These are phyloP conservation scores for Ramichloridium luteum DNA, from an alignment of 2,329 filamentous ascomycete species.

Conservation along the genomic window DNA sequence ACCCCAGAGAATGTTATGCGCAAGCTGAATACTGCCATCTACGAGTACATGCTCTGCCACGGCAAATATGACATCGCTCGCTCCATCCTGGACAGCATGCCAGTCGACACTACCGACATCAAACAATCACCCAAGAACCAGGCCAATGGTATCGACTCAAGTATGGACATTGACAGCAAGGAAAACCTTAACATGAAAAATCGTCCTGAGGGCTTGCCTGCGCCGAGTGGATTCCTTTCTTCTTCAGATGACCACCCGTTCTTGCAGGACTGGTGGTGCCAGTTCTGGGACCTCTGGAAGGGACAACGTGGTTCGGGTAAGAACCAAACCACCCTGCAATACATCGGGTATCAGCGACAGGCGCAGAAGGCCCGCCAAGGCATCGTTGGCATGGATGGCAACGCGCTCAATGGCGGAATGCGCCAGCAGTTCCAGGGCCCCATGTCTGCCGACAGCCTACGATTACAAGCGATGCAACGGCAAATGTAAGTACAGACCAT, in stretches of 20 bases:
- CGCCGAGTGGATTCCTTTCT: constrained; percentile 52
- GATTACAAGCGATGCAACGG: constrained; percentile 5
- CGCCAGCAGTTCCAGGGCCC: not conserved
- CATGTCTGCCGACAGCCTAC: not conserved
- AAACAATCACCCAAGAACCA: constrained; percentile 53
- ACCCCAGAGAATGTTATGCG: constrained; percentile 40
- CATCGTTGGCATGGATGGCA: constrained; percentile 55
- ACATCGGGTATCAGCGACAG: constrained; percentile 50
- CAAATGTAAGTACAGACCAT: constrained; percentile 1
- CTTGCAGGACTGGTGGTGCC: constrained; percentile 91
- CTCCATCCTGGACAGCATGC: constrained; percentile 45
- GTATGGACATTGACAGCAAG: constrained; percentile 70
- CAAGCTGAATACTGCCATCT: constrained; percentile 72
- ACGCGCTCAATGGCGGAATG: constrained; percentile 27
- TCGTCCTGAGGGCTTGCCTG: constrained; percentile 67
- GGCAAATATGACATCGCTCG: constrained; percentile 75
- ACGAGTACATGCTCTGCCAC: constrained; percentile 81
- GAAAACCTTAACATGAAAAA: constrained; percentile 56
- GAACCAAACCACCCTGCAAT: constrained; percentile 21
- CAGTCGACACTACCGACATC: constrained; percentile 30
- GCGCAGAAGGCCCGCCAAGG: constrained; percentile 56
- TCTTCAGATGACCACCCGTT: constrained; percentile 63
- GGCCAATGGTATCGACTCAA: constrained; percentile 55
- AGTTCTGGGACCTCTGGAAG: constrained; percentile 93
- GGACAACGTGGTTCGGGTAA: constrained; percentile 61